A percentile compares a stretch with the other conserved stretches of the same genome.
Conservation (phyloP, 2,329 filamentous ascomycete species). For the Keithomyces neogunnii region DNA sequence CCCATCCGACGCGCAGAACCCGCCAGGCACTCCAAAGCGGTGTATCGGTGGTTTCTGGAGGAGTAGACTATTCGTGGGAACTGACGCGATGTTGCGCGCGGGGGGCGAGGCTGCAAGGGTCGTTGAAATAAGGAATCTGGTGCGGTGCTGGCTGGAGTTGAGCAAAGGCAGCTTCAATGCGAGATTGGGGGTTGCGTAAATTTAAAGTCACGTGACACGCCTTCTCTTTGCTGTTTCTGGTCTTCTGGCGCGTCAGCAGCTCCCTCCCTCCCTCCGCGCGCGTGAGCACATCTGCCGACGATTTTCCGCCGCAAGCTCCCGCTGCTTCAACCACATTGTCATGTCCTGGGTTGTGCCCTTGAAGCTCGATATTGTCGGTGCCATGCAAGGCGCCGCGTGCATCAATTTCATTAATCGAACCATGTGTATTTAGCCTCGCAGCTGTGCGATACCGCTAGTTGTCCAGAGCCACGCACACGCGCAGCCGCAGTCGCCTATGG, state of each 20-base stretch:
- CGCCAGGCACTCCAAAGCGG: slow-evolving; percentile 2
- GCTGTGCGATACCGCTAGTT: not conserved
- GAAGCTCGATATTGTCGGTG: not conserved
- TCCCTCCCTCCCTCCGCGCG: not conserved
- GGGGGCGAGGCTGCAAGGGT: slow-evolving; percentile 13
- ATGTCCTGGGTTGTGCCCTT: not conserved
- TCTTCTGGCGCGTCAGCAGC: not conserved
- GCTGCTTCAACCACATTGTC: not conserved
- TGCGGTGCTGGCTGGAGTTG: slow-evolving; percentile 17
- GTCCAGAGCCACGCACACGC: not conserved
- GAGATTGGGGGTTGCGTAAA: slow-evolving; percentile 26
- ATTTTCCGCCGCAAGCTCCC: not conserved
- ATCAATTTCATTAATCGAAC: not conserved
- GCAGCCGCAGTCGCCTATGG: not conserved
- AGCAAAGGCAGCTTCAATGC: slow-evolving; percentile 22
- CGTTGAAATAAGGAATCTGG: slow-evolving; percentile 11
- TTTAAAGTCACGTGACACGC: slow-evolving; percentile 34
- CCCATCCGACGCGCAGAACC: slow-evolving; percentile 34
- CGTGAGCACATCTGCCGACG: not conserved
- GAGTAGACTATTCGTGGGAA: not conserved
- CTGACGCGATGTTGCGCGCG: slow-evolving; percentile 10
- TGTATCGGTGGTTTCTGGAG: not conserved
- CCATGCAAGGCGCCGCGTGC: not conserved
- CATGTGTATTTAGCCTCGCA: no score
- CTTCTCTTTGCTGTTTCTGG: slow-evolving; percentile 4